These are phyloP conservation scores for Scheffersomyces quercinus DNA, from an alignment of 1,139 yeast species.

Conservation along the genomic window DNA sequence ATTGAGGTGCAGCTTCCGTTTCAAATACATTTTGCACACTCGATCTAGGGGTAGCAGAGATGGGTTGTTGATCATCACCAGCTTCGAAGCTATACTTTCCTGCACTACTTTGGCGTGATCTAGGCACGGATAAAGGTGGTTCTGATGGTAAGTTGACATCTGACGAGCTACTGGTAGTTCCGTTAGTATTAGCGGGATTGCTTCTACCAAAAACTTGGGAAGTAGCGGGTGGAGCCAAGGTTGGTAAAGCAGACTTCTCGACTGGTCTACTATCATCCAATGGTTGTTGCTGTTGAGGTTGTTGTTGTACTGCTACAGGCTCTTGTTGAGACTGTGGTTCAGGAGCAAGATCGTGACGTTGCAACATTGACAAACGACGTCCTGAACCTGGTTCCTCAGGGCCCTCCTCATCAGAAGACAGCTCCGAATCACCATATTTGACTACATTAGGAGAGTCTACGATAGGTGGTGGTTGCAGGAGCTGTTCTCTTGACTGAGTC, in stretches of 20 bases:
- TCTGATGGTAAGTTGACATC: not conserved
- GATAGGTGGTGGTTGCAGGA: constrained; percentile 2
- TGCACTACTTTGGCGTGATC: constrained; percentile 19
- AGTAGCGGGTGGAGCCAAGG: constrained; percentile 1
- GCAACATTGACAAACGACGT: constrained; percentile 31
- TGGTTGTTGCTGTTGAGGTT: constrained; percentile 1
- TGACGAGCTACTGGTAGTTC: constrained; percentile 1
- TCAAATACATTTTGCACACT: constrained; percentile 4
- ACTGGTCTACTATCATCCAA: constrained; percentile 1
- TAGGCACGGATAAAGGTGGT: constrained; percentile 5
- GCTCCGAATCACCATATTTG: constrained; percentile 16
- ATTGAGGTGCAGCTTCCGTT: not conserved
- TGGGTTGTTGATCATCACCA: constrained; percentile 40
- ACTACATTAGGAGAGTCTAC: constrained; percentile 24
- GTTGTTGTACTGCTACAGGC: not conserved
- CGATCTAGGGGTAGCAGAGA: constrained; percentile 28
- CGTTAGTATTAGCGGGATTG: constrained; percentile 2
- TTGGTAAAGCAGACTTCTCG: not conserved
- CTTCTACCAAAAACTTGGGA: constrained; percentile 5
- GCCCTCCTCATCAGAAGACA: constrained; percentile 26
- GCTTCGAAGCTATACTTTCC: constrained; percentile 44
- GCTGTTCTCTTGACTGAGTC: not conserved
- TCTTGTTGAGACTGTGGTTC: constrained; percentile 2
- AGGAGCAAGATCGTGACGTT: constrained; percentile 31
- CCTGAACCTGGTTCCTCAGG: constrained; percentile 19